Percentiles rank a stretch among this genome's conserved stretches.
phyloP scores from a whole-genome alignment of 768 basidiomycete genomes.

The Brasilioporus rufonigricans region DNA sequence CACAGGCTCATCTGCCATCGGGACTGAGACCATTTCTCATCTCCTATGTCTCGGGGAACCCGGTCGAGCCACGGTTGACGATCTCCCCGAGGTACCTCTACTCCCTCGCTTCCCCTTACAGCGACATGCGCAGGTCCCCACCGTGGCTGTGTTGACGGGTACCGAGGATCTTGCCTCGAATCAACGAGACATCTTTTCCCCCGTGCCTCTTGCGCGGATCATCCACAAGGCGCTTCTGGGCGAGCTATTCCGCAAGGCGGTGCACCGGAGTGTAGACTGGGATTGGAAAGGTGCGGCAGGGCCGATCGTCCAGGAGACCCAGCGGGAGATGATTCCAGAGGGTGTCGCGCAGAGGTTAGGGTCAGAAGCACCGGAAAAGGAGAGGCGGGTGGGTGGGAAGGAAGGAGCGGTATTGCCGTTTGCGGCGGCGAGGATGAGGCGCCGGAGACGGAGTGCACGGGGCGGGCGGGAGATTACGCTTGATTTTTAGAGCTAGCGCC shows the following conservation, averaged over 20 bases:
- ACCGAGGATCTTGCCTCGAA: background rate
- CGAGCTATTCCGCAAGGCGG: conserved; percentile 21
- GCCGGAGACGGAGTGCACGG: conserved; percentile 17
- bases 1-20: conserved; percentile 9
- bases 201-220: conserved; percentile 22
- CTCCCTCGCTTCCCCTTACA: background rate
- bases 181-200: conserved; percentile 13
- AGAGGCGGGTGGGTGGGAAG: background rate
- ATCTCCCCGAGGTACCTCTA: background rate
- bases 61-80: background rate
- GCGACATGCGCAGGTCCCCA: conserved; percentile 10
- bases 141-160: conserved; percentile 18
- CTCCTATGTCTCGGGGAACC: conserved; percentile 21
- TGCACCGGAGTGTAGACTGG: conserved; percentile 17
- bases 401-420: conserved; percentile 13
- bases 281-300: conserved; percentile 20
- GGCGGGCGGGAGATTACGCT: conserved; percentile 19
- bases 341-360: background rate
- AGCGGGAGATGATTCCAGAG: conserved; percentile 19
- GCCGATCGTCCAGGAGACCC: conserved; percentile 18
- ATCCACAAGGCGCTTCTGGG: conserved; percentile 19
- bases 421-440: conserved; percentile 26
- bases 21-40: conserved; percentile 16
- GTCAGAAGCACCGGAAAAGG: background rate
- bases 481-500: conserved; percentile 2